Conservation (phyloP, 345 rosid species). For the Lenwebbia sp. region DNA sequence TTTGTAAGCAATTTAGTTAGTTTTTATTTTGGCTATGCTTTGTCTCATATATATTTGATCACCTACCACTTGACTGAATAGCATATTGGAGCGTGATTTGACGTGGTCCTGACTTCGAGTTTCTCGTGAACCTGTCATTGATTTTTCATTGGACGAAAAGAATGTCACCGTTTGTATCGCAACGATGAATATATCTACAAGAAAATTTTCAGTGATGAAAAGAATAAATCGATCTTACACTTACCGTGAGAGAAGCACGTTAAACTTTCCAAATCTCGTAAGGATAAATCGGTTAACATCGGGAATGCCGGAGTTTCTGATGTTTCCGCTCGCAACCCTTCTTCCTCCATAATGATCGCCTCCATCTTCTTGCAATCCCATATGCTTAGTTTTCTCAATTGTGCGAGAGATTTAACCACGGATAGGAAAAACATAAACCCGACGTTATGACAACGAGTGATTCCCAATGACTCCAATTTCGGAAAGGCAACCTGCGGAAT, state of each 20-base stretch:
- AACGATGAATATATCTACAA: too few species aligned
- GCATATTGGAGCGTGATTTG: neutral
- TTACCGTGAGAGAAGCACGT: neutral
- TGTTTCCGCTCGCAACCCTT: neutral
- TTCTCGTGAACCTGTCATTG: too few species aligned
- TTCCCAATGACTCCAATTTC: neutral
- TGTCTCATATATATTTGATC: neutral
- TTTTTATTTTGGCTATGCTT: neutral
- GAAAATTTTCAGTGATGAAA: fast-evolving
- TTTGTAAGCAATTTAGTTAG: neutral
- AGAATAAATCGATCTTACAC: neutral
- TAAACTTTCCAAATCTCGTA: fast-evolving
- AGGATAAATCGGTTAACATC: neutral
- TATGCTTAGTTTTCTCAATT: fast-evolving
- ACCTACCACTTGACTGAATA: neutral
- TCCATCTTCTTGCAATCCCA: neutral
- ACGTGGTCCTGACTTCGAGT: neutral
- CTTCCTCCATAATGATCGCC: neutral
- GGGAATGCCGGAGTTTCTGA: neutral
- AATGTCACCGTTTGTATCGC: too few species aligned
- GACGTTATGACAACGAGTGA: fast-evolving
- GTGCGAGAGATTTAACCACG: neutral
- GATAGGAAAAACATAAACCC: too few species aligned
- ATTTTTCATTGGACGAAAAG: too few species aligned
- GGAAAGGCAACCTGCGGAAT: neutral